Base-by-base conservation (phyloP, 208 protist genomes). In the Trypanosoma lewisi region DNA sequence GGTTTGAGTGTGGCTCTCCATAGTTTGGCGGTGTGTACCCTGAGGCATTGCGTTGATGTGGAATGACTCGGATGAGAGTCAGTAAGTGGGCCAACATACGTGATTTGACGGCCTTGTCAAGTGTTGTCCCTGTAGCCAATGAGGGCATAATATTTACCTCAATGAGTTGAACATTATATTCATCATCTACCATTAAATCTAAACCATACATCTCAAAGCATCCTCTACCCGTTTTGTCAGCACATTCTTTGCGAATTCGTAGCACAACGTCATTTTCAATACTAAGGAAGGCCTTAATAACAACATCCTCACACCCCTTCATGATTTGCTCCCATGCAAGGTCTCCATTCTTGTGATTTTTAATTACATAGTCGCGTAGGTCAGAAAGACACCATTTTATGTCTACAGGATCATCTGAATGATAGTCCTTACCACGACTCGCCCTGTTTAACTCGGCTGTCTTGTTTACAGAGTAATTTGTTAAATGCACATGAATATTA, bases 381-480 rank as follows among this genome's bases (percentile, higher is more conserved):
- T 94, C 85, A 17, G 78, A 87, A 34, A 96, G 60, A 66, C 84
- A 91, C 88, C 90, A 96, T 75, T 96, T 96, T 71, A 96, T 96
- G 60, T 96, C 90, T 21, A 91, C 39, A 11, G 66, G 79, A 63
- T 91, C 85, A 60, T 91, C 85, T 48, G 73, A 70, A 31, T 90
- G 77, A 53, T 78, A 77, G 31, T 83, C 73, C 45, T 86, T 87
- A n/a, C 78, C 84, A 56, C 67, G 67, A 54, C 78, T 93, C 36
- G 69, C 83, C 9, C 63, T 44, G 34, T 83, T 74, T 53, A 93
- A 72, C 58, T 89, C 82, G 41, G 85, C 85, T 16, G 86, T 92
- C 63, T 99, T 99, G 80, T 98, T 98, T 30, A 99, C 85, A 17
- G 96, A 91, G 71, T 98, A 98, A 82, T 99, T 99, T 36, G 97